A percentile compares a stretch with the other conserved stretches of the same genome.
Conservation (phyloP, 805 yeast species). For the Spathaspora girioi region DNA sequence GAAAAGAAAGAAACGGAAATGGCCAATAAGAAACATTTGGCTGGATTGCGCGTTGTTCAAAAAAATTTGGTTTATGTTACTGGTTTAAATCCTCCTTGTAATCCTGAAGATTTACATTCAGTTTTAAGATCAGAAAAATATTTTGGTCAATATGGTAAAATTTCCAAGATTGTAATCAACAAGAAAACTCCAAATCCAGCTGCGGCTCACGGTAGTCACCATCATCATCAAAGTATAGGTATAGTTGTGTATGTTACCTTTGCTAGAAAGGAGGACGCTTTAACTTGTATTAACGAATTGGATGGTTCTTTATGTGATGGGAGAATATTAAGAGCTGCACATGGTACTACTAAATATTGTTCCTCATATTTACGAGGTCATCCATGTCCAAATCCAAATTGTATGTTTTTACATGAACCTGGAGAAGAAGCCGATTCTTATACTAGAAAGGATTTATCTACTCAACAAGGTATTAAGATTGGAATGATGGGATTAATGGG, state of each 20-base stretch:
- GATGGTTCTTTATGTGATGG: constrained; percentile 95
- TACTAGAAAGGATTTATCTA: constrained; percentile 82
- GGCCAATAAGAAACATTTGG: constrained; percentile 79
- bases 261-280: constrained; percentile 91
- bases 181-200: constrained; percentile 55
- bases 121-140: constrained; percentile 85
- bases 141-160: constrained; percentile 98
- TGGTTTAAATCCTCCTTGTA: constrained; percentile 84
- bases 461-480: constrained; percentile 66
- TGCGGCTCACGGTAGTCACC: constrained; percentile 24
- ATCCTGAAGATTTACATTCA: constrained; percentile 78
- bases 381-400: constrained; percentile 95
- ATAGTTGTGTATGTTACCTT: constrained; percentile 95
- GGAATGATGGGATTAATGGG: constrained; percentile 37
- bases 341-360: constrained; percentile 98
- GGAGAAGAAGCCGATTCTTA: constrained; percentile 99
- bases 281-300: constrained; percentile 85
- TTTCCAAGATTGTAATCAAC: constrained; percentile 89
- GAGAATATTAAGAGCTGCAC: constrained; percentile 85
- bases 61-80: constrained; percentile 95
- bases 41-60: constrained; percentile 98
- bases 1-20: constrained; percentile 89
- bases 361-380: constrained; percentile 93
- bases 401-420: constrained; percentile 98
- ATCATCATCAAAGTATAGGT: constrained; percentile 60